Evolutionary conservation across 208 protist genomes (phyloP), one percentile per base, ranked within the genome.

Genomic region (Naegleria gruberi): DNA sequence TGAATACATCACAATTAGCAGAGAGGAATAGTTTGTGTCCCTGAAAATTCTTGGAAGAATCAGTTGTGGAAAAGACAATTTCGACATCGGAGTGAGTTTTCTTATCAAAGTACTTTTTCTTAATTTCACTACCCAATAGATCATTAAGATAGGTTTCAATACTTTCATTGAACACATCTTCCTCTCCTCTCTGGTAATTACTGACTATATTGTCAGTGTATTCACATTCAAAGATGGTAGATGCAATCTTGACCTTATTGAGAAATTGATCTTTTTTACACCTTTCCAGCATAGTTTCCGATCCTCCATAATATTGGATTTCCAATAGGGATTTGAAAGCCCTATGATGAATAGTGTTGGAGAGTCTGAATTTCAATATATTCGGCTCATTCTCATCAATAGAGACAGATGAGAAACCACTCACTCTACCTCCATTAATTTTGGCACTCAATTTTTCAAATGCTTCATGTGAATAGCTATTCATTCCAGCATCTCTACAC

Each of bases 81-180:
- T 65, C 26, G 34, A 88, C 26, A 43, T 88, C 43, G 0, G 45
- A 40, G 19, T 43, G 15, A 12, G 30, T 12, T 42, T 47, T 43
- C 17, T 88, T 51, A 30, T 40, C n/a, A 40, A 88, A 65, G 42
- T 43, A 88, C 42, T 46, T 43, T 37, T 65, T 3, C 41, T 65
- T 65, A 42, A 37, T 6, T 30, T 42, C 41, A 12, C 46, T n/a
- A 41, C n/a, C 84, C 6, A 88, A 19, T 37, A 30, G 10, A 41
- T 88, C 84, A 73, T 65, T 65, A 8, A 88, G 26, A 37, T 8
- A 88, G 6, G 84, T 88, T n/a, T 12, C 45, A 19, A 88, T 65
- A 65, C 84, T 88, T 4, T 41, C 37, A 88, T 88, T 88, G 6
- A 88, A 88, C 8, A 45, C 84, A 41, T 23, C 26, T 41, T 88